Base-by-base conservation (phyloP, 805 yeast species). In the Pichia insulana region DNA sequence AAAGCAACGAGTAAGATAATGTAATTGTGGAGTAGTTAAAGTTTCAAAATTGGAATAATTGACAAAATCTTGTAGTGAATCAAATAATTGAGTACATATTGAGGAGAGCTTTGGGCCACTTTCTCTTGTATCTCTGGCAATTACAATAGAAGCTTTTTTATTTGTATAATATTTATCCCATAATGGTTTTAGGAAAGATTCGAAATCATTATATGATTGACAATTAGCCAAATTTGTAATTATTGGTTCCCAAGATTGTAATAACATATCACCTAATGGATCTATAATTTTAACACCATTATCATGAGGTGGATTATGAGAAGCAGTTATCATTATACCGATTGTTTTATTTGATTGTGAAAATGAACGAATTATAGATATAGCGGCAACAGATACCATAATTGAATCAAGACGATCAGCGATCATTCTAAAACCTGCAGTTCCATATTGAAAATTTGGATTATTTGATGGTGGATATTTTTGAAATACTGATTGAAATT, bases 311-410 rank as follows among this genome's bases (percentile, higher is more conserved):
- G 96, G 96, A 55, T 88, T 88, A 61, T 88, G 97, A 0, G 95
- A 83, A 0, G 96, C 97, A 1, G 97, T 92, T 55, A 92, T 80
- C 97, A 92, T 90, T 11, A 89, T 81, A n/a, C 98, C 98, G 26
- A 89, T 74, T 8, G 83, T 74, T 52, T 81, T 85, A 11, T 45
- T 45, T 1, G 66, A 64, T 27, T 83, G 64, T 46, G 67, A 71
- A 45, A 80, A 73, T n/a, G 97, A 88, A 55, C 98, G 71, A 48
- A 92, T 65, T 2, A 80, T 67, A 0, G 98, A 97, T 22, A 89
- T 59, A 16, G 88, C 67, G 2, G 96, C 96, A 15, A 83, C 87
- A 7, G 90, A 72, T 60, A 77, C 85, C 61, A 86, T 83, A 27
- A 89, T 90, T 15, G 87, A 80, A 57, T 86, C 95, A 50, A 90